A percentile compares a stretch with the other conserved stretches of the same genome.
Conservation (phyloP, 805 yeast species). For the Starmerella asiatica region DNA sequence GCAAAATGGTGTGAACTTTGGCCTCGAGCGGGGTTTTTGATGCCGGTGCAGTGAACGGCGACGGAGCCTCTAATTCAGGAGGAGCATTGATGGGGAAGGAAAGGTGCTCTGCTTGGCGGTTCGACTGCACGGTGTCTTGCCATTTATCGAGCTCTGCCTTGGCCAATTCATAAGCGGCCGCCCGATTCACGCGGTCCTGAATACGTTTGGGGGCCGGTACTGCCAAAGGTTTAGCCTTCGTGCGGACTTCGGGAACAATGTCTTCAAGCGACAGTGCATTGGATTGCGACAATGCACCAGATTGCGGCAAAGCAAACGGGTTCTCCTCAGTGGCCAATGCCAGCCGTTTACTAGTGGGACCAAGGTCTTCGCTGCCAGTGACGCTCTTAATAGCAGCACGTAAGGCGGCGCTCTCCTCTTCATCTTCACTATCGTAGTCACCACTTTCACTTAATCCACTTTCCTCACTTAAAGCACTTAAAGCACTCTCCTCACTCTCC, state of each 20-base stretch:
- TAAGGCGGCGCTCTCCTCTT: conserved; percentile 39
- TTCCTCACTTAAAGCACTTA: background rate
- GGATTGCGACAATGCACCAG: conserved; percentile 26
- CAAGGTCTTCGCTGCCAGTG: conserved; percentile 11
- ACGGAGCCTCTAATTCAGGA: conserved; percentile 32
- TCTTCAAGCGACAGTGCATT: conserved; percentile 29
- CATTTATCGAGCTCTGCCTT: conserved; percentile 78
- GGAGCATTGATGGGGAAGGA: conserved; percentile 54
- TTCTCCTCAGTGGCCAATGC: conserved; percentile 27
- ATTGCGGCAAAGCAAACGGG: conserved; percentile 23
- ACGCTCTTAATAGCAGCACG: conserved; percentile 26
- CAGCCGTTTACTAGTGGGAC: conserved; percentile 14
- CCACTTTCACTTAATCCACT: background rate
- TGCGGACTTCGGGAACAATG: conserved; percentile 51
- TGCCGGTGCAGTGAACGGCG: conserved; percentile 35
- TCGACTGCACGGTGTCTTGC: conserved; percentile 68
- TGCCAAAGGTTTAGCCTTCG: conserved; percentile 38
- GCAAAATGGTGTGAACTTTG: conserved; percentile 46
- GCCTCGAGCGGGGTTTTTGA: conserved; percentile 42
- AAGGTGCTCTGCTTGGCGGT: conserved; percentile 73
- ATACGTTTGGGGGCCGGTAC: conserved; percentile 79
- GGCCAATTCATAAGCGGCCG: conserved; percentile 80
- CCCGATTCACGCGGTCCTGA: conserved; percentile 71
- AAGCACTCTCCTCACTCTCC: background rate
- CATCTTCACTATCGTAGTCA: conserved; percentile 29